phyloP scores from a whole-genome alignment of 805 yeast genomes.

The Barnettozyma salicaria region DNA sequence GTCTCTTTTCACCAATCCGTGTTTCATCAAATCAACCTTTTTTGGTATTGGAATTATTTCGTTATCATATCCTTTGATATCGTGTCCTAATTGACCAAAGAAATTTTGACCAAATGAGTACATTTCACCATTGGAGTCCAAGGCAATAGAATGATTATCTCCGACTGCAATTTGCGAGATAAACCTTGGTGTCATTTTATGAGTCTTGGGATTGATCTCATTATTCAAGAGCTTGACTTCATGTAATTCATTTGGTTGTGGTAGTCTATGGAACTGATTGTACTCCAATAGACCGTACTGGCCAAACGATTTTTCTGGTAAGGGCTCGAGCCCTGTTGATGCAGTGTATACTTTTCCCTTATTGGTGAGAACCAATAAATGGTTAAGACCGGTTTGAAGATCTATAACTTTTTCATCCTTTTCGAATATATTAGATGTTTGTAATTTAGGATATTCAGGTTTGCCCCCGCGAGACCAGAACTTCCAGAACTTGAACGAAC shows the following conservation, averaged over 20 bases:
- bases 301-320: constrained; percentile 44
- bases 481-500: constrained; percentile 2
- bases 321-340: constrained; percentile 44
- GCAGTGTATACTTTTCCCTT: constrained; percentile 57
- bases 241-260: constrained; percentile 40
- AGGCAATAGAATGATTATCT: constrained; percentile 60
- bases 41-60: constrained; percentile 70
- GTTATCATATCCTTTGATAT: constrained; percentile 50
- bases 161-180: constrained; percentile 69
- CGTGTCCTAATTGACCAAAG: constrained; percentile 78
- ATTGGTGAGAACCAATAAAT: constrained; percentile 56
- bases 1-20: constrained; percentile 31
- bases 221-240: constrained; percentile 57
- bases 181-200: constrained; percentile 31
- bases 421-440: constrained; percentile 8
- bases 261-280: constrained; percentile 58
- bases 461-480: constrained; percentile 5
- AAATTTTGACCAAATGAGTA: constrained; percentile 84
- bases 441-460: constrained; percentile 4
- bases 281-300: constrained; percentile 78
- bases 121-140: constrained; percentile 61
- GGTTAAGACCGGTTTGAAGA: constrained; percentile 57
- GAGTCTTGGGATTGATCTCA: constrained; percentile 23
- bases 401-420: constrained; percentile 46
- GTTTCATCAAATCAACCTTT: constrained; percentile 38